Evolutionary conservation across 139 green algal genomes (phyloP).

Genomic region (Picochlorum sp.): DNA sequence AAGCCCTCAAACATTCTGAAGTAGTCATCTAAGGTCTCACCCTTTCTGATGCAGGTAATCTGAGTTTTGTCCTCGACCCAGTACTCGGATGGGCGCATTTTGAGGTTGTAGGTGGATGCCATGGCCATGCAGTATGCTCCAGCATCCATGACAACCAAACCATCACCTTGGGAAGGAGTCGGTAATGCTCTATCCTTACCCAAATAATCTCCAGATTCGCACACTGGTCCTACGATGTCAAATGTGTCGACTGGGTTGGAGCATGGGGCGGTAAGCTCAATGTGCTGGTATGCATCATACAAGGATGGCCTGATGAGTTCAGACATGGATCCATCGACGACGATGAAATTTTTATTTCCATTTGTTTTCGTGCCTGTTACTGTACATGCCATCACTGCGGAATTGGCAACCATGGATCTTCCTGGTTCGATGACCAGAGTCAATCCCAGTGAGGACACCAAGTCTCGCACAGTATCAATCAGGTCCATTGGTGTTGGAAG

Average conservation of each 20-base stretch:
- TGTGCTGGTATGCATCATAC: constrained; percentile 92
- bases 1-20: constrained; percentile 68
- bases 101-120: constrained; percentile 96
- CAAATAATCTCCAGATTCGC: constrained; percentile 94
- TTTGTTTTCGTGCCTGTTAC: constrained; percentile 92
- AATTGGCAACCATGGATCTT: constrained; percentile 83
- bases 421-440: constrained; percentile 94
- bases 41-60: constrained; percentile 70
- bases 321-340: constrained; percentile 93
- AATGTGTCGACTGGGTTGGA: constrained; percentile 43
- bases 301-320: constrained; percentile 89
- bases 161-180: constrained; percentile 46
- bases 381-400: constrained; percentile 73
- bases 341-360: constrained; percentile 95
- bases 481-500: constrained; percentile 87
- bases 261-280: constrained; percentile 80
- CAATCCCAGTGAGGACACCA: constrained; percentile 66
- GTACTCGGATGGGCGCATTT: constrained; percentile 88
- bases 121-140: constrained; percentile 97
- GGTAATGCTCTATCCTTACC: constrained; percentile 69
- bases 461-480: constrained; percentile 79
- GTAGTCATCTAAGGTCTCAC: constrained; percentile 82
- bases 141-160: constrained; percentile 88
- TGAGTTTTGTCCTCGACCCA: constrained; percentile 67
- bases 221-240: constrained; percentile 93